phyloP scores from a whole-genome alignment of 352 stramenopile species.

The Phytophthora vignae region DNA sequence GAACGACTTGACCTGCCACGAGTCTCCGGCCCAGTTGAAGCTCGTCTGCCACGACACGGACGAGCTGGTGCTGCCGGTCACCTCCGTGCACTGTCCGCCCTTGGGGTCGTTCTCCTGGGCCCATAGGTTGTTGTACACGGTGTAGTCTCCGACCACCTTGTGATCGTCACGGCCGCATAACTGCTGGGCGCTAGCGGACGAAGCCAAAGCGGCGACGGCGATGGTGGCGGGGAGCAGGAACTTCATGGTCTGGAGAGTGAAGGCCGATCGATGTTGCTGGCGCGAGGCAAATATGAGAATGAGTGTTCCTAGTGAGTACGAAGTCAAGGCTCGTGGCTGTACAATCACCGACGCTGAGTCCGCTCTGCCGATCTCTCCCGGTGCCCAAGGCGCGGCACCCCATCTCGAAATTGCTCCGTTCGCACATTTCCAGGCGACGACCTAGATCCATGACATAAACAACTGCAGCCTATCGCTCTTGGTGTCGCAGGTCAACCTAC shows the following conservation, averaged over 20 bases:
- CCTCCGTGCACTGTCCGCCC: slow-evolving; percentile 49
- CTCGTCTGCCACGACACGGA: slow-evolving; percentile 48
- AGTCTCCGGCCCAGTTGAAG: slow-evolving; percentile 45
- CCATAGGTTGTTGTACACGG: slow-evolving; percentile 64
- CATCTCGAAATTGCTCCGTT: slow-evolving; percentile 19
- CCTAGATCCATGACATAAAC: slow-evolving; percentile 1
- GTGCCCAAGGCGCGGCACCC: not conserved
- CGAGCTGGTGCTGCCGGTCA: slow-evolving; percentile 34
- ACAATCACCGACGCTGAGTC: not conserved
- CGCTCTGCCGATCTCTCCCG: not conserved
- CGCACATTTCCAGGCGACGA: slow-evolving; percentile 3
- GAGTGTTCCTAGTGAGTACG: slow-evolving; percentile 12
- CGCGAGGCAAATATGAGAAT: slow-evolving; percentile 24
- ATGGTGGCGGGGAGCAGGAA: slow-evolving; percentile 20
- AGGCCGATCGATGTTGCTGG: slow-evolving; percentile 1
- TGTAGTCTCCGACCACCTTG: slow-evolving; percentile 45
- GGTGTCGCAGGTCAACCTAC: slow-evolving; percentile 1
- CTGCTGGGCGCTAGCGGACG: slow-evolving; percentile 24
- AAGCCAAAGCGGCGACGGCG: slow-evolving; percentile 19
- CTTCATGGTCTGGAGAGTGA: slow-evolving; percentile 24
- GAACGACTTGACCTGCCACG: slow-evolving; percentile 56
- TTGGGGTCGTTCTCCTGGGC: slow-evolving; percentile 33
- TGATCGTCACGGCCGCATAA: slow-evolving; percentile 42
- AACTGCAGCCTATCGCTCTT: slow-evolving; percentile 25
- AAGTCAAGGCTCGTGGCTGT: not conserved